Percentiles rank a stretch among this genome's conserved stretches.
Evolutionary conservation across 2,329 filamentous ascomycete genomes (phyloP).

Genomic region (Dactylellina drechsleri): DNA sequence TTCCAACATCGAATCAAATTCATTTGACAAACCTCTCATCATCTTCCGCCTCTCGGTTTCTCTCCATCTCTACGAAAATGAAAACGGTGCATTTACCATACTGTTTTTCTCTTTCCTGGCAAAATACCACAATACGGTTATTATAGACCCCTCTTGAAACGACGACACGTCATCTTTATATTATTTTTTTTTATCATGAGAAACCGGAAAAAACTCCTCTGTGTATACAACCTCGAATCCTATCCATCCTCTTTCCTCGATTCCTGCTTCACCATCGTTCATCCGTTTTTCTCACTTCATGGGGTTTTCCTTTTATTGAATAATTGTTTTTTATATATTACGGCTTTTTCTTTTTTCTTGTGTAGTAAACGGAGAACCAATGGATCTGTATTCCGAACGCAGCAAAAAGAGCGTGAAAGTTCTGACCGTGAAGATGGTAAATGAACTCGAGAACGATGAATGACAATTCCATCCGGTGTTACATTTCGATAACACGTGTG

Average conservation of each 20-base stretch:
- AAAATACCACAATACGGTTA: conserved; percentile 19
- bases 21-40: conserved; percentile 20
- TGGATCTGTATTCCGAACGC: conserved; percentile 49
- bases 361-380: conserved; percentile 54
- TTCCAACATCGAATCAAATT: conserved; percentile 42
- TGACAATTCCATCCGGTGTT: too few species aligned
- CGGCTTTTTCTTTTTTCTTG: conserved; percentile 43
- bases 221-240: conserved; percentile 33
- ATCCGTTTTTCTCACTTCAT: conserved; percentile 40
- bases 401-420: conserved; percentile 4
- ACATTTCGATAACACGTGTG: too few species aligned
- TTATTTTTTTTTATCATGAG: conserved; percentile 31
- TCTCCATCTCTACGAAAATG: conserved; percentile 16
- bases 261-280: conserved; percentile 26
- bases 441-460: too few species aligned
- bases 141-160: conserved; percentile 16
- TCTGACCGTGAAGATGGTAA: too few species aligned
- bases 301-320: conserved; percentile 28
- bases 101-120: conserved; percentile 1
- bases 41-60: conserved; percentile 2
- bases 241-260: conserved; percentile 1
- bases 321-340: conserved; percentile 53
- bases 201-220: conserved; percentile 26
- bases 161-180: conserved; percentile 18
- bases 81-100: not conserved